Base-by-base conservation (phyloP, 1,284 basidiomycete genomes). In the Pseudozyma sp. region DNA sequence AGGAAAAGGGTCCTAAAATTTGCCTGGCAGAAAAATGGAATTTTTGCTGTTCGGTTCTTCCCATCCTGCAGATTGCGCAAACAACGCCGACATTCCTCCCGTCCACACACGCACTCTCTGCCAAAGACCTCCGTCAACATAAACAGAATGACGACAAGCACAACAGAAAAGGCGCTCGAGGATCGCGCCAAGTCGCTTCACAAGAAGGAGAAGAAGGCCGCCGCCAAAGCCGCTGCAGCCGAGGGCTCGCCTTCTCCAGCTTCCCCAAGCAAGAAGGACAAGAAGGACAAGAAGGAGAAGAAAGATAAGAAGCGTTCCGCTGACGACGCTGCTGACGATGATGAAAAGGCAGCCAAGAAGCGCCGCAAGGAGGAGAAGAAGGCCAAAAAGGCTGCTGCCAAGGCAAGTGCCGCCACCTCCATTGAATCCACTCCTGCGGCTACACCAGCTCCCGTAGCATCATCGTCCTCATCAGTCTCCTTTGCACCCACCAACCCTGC, bases 271-370 rank as follows among this genome's bases (percentile, higher is more conserved):
- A 65, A 77, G 50, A 68, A 71, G 65, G 63, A 66, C 54, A 65
- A 77, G 50, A 68, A 71, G 62, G 63, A 66, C 1, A 58, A 84
- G 76, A 83, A 81, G 51, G 84, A 84, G 51, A 78, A 77, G 34
- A 75, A 79, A 35, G 77, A 80, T 30, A 83, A 85, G 43, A 52
- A 77, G 31, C 59, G 68, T 2, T 67, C 66, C 14, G 75, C 77
- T 43, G 80, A 78, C 8, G 79, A 79, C 8, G 60, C 60, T 34
- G 67, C 46, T 42, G 60, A 62, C 33, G 57, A 55, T 10, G 67
- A 70, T 51, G 66, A 68, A 1, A 70, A 85, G 76, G 84, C 81
- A 42, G 85, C 85, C 81, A 86, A 84, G 81, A 69, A 74, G 52
- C 84, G 84, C 55, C 75, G 74, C n/a, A 76, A 79, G 40, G 79